Conservation (phyloP, 345 rosid species). For the Euclidium syriacum region DNA sequence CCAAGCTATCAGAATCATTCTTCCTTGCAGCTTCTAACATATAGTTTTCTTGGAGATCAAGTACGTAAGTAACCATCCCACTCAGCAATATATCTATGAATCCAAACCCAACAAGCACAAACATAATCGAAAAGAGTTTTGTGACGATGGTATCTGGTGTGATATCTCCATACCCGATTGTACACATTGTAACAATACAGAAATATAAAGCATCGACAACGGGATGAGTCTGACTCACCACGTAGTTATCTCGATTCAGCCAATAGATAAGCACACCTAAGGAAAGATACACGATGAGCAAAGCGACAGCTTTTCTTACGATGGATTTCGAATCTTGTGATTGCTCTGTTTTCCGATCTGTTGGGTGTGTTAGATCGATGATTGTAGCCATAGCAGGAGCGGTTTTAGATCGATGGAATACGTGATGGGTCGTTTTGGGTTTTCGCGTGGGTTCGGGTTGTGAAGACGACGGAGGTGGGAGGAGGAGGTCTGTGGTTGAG, state of each 20-base stretch:
- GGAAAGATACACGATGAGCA: slow-evolving; percentile 55
- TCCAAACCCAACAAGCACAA: slow-evolving; percentile 86
- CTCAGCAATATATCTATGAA: slow-evolving; percentile 69
- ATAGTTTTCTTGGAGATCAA: slow-evolving; percentile 83
- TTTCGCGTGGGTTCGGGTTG: slow-evolving; percentile 36
- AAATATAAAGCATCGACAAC: slow-evolving; percentile 89
- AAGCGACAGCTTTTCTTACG: slow-evolving; percentile 48
- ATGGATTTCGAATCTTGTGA: slow-evolving; percentile 42
- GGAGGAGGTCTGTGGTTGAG: slow-evolving; percentile 29
- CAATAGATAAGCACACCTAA: slow-evolving; percentile 70
- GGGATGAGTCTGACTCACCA: slow-evolving; percentile 62
- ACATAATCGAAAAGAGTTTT: slow-evolving; percentile 74
- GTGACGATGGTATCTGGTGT: slow-evolving; percentile 56
- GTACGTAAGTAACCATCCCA: slow-evolving; percentile 80
- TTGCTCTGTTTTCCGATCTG: slow-evolving; percentile 38
- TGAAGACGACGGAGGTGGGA: slow-evolving; percentile 22
- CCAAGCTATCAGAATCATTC: slow-evolving; percentile 17
- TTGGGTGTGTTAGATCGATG: slow-evolving; percentile 36
- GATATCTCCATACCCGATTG: slow-evolving; percentile 92
- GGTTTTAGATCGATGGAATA: slow-evolving; percentile 70
- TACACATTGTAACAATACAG: slow-evolving; percentile 92
- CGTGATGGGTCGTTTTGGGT: slow-evolving; percentile 20
- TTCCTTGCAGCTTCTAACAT: slow-evolving; percentile 47
- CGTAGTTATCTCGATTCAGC: slow-evolving; percentile 45
- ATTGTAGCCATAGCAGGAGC: slow-evolving; percentile 82